These are phyloP conservation scores for Talinum fruticosum DNA, from an alignment of 148 eudicot genomes.

Conservation along the genomic window DNA sequence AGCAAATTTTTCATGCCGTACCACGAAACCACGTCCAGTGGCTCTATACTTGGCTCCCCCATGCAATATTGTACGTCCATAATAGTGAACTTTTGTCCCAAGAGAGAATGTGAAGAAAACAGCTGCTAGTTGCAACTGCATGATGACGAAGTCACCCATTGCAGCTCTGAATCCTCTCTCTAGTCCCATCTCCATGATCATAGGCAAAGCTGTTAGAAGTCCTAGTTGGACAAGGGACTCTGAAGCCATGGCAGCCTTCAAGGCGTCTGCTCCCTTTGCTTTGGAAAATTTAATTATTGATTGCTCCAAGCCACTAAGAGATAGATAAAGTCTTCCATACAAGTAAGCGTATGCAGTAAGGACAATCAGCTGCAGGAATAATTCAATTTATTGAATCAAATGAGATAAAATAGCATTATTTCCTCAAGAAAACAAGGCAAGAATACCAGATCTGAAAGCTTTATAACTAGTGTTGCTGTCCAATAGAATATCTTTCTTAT, in stretches of 20 bases:
- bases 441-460: neutral
- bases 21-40: slow-evolving; percentile 81
- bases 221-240: slow-evolving; percentile 72
- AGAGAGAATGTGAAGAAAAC: slow-evolving; percentile 81
- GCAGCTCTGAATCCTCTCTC: slow-evolving; percentile 78
- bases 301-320: slow-evolving; percentile 69
- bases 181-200: slow-evolving; percentile 78
- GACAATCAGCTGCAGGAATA: slow-evolving; percentile 55
- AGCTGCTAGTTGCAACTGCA: slow-evolving; percentile 76
- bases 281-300: slow-evolving; percentile 51
- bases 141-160: slow-evolving; percentile 51
- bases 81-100: slow-evolving; percentile 71
- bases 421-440: neutral
- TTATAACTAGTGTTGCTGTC: neutral
- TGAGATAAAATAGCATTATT: neutral
- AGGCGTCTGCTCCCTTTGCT: slow-evolving; percentile 50
- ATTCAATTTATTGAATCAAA: neutral
- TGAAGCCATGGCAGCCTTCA: slow-evolving; percentile 72
- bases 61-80: slow-evolving; percentile 71
- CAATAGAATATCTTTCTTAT: neutral
- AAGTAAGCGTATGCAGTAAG: slow-evolving; percentile 63
- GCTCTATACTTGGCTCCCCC: slow-evolving; percentile 89
- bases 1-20: slow-evolving; percentile 73
- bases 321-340: slow-evolving; percentile 72
- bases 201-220: slow-evolving; percentile 71